Evolutionary conservation across 139 green algal species (phyloP).

Genomic region (Picochlorum costavermella): DNA sequence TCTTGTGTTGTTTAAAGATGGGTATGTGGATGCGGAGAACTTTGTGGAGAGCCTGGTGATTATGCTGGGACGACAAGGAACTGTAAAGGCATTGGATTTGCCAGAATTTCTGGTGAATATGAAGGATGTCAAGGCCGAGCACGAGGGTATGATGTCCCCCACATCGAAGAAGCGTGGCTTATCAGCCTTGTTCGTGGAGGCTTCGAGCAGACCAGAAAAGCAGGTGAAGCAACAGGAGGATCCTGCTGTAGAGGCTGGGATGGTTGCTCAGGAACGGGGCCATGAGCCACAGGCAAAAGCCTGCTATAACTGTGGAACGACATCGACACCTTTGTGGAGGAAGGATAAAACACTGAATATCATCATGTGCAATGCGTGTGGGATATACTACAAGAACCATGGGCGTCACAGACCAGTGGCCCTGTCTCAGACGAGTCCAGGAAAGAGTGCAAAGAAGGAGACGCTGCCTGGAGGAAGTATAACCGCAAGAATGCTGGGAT

Average conservation of each 20-base stretch:
- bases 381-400: conserved; percentile 68
- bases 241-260: neutral
- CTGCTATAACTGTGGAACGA: conserved; percentile 64
- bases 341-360: conserved; percentile 39
- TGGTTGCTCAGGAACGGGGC: neutral
- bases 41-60: conserved; percentile 2
- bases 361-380: conserved; percentile 69
- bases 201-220: too few relatives aligned
- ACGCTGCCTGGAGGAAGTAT: neutral
- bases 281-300: neutral
- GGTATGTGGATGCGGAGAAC: conserved; percentile 1
- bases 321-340: conserved; percentile 59
- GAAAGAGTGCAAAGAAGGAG: neutral
- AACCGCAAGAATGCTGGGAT: neutral
- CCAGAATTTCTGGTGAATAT: conserved; percentile 3
- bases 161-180: neutral
- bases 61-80: neutral
- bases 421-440: conserved; percentile 3
- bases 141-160: neutral
- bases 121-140: neutral
- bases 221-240: neutral
- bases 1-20: conserved; percentile 2
- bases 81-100: neutral
- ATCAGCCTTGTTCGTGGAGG: neutral
- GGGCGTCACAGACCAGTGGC: conserved; percentile 40